Conservation (phyloP, 2,329 filamentous ascomycete genomes). For the Colletotrichum lini region DNA sequence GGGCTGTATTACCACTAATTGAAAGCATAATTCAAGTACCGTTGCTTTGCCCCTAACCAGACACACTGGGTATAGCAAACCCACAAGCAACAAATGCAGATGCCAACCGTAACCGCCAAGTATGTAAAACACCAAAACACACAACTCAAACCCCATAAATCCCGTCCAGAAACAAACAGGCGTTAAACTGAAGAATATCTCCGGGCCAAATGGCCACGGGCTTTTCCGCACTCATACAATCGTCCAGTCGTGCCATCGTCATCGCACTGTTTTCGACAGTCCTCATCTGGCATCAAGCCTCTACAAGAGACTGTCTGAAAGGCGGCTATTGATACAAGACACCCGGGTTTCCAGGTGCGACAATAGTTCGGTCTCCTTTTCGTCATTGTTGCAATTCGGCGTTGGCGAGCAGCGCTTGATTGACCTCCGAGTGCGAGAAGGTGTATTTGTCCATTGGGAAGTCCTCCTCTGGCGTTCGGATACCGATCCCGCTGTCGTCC, state of each 20-base stretch:
- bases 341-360: slow-evolving; percentile 38
- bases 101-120: slow-evolving; percentile 35
- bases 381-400: slow-evolving; percentile 48
- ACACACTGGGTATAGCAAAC: slow-evolving; percentile 40
- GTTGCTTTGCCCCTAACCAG: slow-evolving; percentile 35
- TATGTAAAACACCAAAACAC: slow-evolving; percentile 35
- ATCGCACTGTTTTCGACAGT: slow-evolving; percentile 38
- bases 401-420: slow-evolving; percentile 52
- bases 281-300: slow-evolving; percentile 39
- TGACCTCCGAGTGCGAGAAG: slow-evolving; percentile 55
- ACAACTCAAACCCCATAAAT: slow-evolving; percentile 28
- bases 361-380: slow-evolving; percentile 11
- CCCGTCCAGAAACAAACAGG: slow-evolving; percentile 36
- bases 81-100: slow-evolving; percentile 37
- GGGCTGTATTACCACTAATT: slow-evolving; percentile 42
- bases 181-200: slow-evolving; percentile 19
- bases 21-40: slow-evolving; percentile 38
- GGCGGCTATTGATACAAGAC: slow-evolving; percentile 38
- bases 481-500: slow-evolving; percentile 83
- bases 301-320: slow-evolving; percentile 27
- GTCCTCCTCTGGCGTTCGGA: slow-evolving; percentile 77
- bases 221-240: slow-evolving; percentile 43
- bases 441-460: slow-evolving; percentile 73
- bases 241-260: slow-evolving; percentile 44
- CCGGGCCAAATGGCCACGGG: slow-evolving; percentile 25